Conservation (phyloP, 257 asterid species). For the Solanum etuberosum region DNA sequence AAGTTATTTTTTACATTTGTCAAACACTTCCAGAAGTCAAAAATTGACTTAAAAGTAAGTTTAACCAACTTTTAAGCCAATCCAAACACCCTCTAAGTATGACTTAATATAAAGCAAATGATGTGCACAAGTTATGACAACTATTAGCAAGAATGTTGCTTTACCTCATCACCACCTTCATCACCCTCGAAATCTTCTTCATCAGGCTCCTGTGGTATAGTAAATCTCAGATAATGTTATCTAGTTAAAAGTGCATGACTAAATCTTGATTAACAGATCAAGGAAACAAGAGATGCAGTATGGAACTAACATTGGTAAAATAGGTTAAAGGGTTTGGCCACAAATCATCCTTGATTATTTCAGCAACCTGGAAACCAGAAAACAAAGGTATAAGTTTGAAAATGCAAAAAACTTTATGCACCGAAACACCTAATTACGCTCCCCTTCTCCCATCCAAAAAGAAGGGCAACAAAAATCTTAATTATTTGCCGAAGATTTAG, state of each 20-base stretch:
- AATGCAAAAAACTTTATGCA: neutral
- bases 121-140: neutral
- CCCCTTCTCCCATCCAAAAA: neutral
- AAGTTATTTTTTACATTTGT: no score
- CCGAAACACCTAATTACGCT: neutral
- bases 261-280: neutral
- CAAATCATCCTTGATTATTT: conserved; percentile 64
- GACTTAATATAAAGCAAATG: neutral
- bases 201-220: conserved; percentile 35
- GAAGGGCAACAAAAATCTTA: neutral
- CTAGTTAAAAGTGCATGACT: neutral
- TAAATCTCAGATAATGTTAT: neutral
- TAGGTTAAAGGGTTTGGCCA: conserved; percentile 68
- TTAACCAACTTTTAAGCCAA: no score
- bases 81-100: neutral
- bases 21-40: no score
- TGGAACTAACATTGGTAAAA: conserved; percentile 34
- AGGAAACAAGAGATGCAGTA: neutral
- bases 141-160: neutral
- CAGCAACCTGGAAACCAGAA: conserved; percentile 48
- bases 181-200: conserved; percentile 50
- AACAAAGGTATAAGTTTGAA: neutral
- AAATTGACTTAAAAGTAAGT: no score
- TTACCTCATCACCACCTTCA: conserved; percentile 32
- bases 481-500: neutral